phyloP scores from a whole-genome alignment of 2,329 filamentous ascomycete species.

The Chrysoporthe puriensis region DNA sequence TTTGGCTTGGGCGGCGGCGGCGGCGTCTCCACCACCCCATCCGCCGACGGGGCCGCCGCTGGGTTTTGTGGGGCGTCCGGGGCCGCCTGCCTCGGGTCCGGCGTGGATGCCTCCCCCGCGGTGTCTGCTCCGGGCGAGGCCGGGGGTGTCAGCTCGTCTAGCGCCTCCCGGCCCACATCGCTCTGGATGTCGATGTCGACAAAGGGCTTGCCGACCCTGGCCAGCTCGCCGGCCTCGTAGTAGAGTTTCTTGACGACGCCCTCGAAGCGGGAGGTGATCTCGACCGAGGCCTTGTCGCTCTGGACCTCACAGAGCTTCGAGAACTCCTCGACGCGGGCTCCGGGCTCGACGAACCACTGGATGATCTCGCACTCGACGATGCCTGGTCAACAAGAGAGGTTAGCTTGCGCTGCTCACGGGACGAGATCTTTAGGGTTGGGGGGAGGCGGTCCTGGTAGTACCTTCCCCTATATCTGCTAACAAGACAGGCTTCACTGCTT shows the following conservation, averaged over 20 bases:
- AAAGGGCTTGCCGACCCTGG: constrained; percentile 90
- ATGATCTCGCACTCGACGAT: constrained; percentile 99
- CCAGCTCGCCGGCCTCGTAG: constrained; percentile 95
- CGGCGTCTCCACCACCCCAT: constrained; percentile 22
- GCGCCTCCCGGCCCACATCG: constrained; percentile 67
- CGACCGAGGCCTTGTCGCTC: constrained; percentile 87
- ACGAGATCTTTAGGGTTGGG: not conserved
- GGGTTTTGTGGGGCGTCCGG: constrained; percentile 29
- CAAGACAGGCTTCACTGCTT: constrained; percentile 75
- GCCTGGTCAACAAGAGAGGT: constrained; percentile 55
- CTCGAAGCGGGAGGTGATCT: constrained; percentile 95
- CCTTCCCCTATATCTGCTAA: constrained; percentile 88
- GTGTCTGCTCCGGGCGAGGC: constrained; percentile 31
- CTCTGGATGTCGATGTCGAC: constrained; percentile 94
- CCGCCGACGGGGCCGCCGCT: constrained; percentile 16
- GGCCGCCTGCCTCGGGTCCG: constrained; percentile 36
- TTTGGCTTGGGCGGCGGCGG: constrained; percentile 40
- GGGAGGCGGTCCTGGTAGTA: constrained; percentile 38
- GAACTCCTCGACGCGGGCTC: constrained; percentile 95
- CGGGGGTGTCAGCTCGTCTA: constrained; percentile 43
- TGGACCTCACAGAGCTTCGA: constrained; percentile 97
- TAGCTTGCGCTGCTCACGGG: not conserved
- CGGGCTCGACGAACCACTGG: constrained; percentile 98
- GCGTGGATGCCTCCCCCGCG: constrained; percentile 28
- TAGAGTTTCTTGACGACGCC: constrained; percentile 95